Base-by-base conservation (phyloP, 495 filamentous ascomycete species). In the Friedmanniomyces endolithicus region DNA sequence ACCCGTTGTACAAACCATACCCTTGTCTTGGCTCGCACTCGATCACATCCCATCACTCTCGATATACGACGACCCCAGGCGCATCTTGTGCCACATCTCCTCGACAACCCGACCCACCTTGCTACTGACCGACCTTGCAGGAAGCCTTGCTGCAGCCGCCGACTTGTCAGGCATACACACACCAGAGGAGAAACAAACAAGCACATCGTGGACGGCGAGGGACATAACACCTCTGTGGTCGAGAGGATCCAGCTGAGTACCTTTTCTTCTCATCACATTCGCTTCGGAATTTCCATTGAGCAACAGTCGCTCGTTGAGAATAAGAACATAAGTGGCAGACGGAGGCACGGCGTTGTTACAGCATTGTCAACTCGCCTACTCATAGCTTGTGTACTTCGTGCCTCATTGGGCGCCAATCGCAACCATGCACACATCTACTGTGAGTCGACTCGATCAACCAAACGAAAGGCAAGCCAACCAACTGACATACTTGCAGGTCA, bases 231-330 rank as follows among this genome's bases (percentile, higher is more conserved):
- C 44, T 6, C 44, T 47, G 44, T 22, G 20, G 23, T 23, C 12
- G 44, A 47, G 25, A 31, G 25, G 1, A 4, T 11, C 25, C 47
- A 50, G 47, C 47, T 50, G 47, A 50, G 47, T 50, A 50, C 47
- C 33, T 7, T 25, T 14, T 47, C 44, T 47, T 19, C 2, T 41
- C 16, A 19, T n/a, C 37, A 41, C 37, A 22, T 47, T 47, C 44
- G 44, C 19, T 23, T 47, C 44, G 9, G 44, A 23, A 11, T 23
- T 27, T 6, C 44, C 8, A 6, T 6, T 47, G 44, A 47, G 24
- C 44, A 27, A 22, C 2, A 23, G 39, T 47, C 44, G 44, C 23
- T 47, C 19, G 11, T 47, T 2, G 37, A 14, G 37, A 41, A 41
- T 4, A 16, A n/a, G 14, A 6, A 41, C 37, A 41, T 41, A 41